Conservation (phyloP, 768 basidiomycete species). For the Sporobolomyces pararoseus region DNA sequence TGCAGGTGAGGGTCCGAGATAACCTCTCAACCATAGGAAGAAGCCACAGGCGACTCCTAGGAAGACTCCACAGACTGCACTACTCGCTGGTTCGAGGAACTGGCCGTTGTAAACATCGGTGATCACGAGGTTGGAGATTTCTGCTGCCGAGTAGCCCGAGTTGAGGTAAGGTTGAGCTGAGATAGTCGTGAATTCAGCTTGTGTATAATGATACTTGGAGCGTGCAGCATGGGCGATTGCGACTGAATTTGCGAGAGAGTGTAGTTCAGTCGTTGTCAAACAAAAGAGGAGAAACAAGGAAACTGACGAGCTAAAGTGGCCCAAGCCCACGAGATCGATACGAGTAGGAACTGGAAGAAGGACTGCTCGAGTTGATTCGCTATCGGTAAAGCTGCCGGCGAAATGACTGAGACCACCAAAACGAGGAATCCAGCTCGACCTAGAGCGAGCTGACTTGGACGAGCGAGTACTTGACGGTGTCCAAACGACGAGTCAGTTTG, state of each 20-base stretch:
- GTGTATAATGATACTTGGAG: not conserved
- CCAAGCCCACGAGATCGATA: constrained; percentile 28
- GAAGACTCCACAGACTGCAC: constrained; percentile 41
- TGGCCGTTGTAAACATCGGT: constrained; percentile 33
- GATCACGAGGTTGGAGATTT: constrained; percentile 13
- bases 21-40: constrained; percentile 32
- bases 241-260: constrained; percentile 1
- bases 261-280: not conserved
- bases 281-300: not conserved
- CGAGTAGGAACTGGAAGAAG: constrained; percentile 37
- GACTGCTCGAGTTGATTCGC: constrained; percentile 29
- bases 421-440: constrained; percentile 38
- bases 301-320: constrained; percentile 15
- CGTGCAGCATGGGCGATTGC: constrained; percentile 35
- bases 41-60: constrained; percentile 40
- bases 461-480: constrained; percentile 17
- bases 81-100: constrained; percentile 32
- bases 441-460: constrained; percentile 2
- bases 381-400: constrained; percentile 17
- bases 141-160: constrained; percentile 3
- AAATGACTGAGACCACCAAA: constrained; percentile 34
- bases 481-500: no score
- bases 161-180: constrained; percentile 10
- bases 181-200: constrained; percentile 10
- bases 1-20: constrained; percentile 23